These are phyloP conservation scores for Cyberlindnera euphorbiiphila DNA, from an alignment of 805 yeast species.

Conservation along the genomic window DNA sequence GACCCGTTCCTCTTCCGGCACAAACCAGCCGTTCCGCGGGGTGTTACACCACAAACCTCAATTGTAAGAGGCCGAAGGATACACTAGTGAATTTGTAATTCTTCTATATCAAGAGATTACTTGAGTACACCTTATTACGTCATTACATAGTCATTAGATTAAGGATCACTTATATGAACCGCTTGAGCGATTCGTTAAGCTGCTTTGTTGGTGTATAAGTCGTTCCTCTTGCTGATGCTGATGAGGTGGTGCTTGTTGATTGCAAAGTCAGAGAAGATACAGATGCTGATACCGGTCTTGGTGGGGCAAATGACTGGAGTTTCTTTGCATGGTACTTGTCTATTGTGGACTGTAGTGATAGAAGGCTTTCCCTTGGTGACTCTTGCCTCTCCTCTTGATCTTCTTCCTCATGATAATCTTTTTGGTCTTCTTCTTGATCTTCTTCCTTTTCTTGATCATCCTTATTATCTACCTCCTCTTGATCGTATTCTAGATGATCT, in stretches of 20 bases:
- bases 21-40: too few species aligned
- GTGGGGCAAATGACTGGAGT: neutral
- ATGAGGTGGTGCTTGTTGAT: constrained; percentile 1
- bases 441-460: neutral
- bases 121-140: too few species aligned
- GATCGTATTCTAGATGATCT: neutral
- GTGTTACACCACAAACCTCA: too few species aligned
- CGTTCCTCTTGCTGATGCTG: constrained; percentile 1
- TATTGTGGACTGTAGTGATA: constrained; percentile 1
- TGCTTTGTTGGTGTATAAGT: constrained; percentile 2
- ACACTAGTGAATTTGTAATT: too few species aligned
- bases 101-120: too few species aligned
- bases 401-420: neutral
- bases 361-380: neutral
- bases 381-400: neutral
- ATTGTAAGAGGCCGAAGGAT: too few species aligned
- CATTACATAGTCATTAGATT: too few species aligned
- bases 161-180: neutral
- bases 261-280: neutral
- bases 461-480: neutral
- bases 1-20: too few species aligned
- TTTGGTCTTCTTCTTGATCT: neutral
- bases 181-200: constrained; percentile 5
- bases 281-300: neutral
- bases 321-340: constrained; percentile 5